These are phyloP conservation scores for Fusarium ambrosium DNA, from an alignment of 2,329 filamentous ascomycete species.

Conservation along the genomic window DNA sequence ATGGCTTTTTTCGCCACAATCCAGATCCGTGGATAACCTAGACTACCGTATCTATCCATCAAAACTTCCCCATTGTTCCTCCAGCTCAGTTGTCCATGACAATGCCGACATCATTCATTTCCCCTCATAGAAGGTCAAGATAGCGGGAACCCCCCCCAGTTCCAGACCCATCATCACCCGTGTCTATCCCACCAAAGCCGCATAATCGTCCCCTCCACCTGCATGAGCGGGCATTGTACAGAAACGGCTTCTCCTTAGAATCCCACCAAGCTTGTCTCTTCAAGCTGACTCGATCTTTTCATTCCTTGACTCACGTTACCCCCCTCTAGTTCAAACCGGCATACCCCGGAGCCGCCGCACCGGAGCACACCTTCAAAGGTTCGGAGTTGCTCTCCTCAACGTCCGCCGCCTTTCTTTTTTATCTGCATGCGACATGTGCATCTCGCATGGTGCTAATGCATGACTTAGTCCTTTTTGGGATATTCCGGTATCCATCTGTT, in stretches of 20 bases:
- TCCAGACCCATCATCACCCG: neutral
- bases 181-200: neutral
- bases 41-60: neutral
- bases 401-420: neutral
- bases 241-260: neutral
- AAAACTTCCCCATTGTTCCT: neutral
- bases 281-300: slow-evolving; percentile 17
- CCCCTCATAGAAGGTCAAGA: neutral
- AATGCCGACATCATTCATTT: neutral
- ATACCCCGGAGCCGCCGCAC: slow-evolving; percentile 4
- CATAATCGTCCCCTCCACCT: neutral
- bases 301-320: slow-evolving; percentile 4
- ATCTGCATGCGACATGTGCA: slow-evolving; percentile 14
- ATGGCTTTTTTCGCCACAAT: slow-evolving; percentile 17
- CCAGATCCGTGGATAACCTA: neutral
- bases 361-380: slow-evolving; percentile 11
- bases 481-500: slow-evolving; percentile 29
- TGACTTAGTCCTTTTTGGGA: slow-evolving; percentile 36
- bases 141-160: neutral
- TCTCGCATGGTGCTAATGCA: slow-evolving; percentile 39
- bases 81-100: neutral
- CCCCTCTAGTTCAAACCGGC: neutral
- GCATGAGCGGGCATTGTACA: neutral
- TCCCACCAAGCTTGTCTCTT: neutral
- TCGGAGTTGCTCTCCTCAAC: slow-evolving; percentile 22